Evolutionary conservation across 345 rosid species (phyloP), one percentile per base, ranked within the genome.

Genomic region (Ceriops tagal): DNA sequence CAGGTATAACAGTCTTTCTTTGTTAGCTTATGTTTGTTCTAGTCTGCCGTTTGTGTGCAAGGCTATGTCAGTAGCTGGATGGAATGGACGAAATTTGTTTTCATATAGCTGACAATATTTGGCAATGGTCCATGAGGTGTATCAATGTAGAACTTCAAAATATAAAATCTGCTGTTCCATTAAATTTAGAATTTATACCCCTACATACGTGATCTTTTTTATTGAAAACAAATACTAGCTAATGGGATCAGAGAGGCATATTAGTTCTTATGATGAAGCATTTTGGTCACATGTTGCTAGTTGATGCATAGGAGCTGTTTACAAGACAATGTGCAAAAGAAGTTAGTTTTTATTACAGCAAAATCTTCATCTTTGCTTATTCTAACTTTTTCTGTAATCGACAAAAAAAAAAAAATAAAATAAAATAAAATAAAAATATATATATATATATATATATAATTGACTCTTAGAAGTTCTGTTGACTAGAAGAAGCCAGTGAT

Each of bases 1-100:
- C 96, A 88, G 77, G 93, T 90, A 82, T 26, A 62, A 71, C n/a
- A 31, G 62, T 26, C 56, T 57, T 46, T 57, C 59, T 58, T 60
- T 66, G 30, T 32, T 9, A 6, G 18, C 61, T 61, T 37, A 70
- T 60, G 5, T 22, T 53, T 53, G 31, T 76, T 43, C 46, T 52
- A 1, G 34, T 31, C 34, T 31, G 34, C 34, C 0, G 34, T 31
- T 20, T 64, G 31, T 61, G 68, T 21, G 43, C 62, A 43, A 58
- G 27, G 62, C 60, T 16, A 18, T 21, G 11, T 28, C 34, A 58
- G 21, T 31, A 24, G 46, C 13, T 53, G 35, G 28, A 34, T 70
- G 24, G 8, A 24, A 13, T 27, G 61, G 34, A 69, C 11, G 28
- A 53, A 61, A 37, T 31, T 51, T 51, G 22, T 61, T 61, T 61